Percentiles rank a stretch among this genome's conserved stretches.
phyloP scores from a whole-genome alignment of 2,329 filamentous ascomycete species.

The Cercospora brassicicola region DNA sequence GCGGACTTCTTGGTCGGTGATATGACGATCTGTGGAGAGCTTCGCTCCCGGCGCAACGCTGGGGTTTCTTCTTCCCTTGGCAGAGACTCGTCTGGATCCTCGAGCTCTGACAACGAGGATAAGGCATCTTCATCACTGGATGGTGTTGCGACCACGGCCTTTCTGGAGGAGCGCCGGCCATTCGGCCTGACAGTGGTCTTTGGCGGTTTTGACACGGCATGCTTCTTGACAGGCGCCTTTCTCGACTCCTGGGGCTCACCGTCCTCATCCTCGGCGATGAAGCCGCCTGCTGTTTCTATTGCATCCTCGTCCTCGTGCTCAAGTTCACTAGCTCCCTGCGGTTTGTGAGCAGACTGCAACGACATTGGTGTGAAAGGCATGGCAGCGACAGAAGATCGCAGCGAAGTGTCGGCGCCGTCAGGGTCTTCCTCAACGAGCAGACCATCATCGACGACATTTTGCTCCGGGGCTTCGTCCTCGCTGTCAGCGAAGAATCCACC shows the following conservation, averaged over 20 bases:
- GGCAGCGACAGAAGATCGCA: conserved; percentile 12
- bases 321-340: not conserved
- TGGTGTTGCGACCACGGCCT: not conserved
- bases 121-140: conserved; percentile 3
- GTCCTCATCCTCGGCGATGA: conserved; percentile 28
- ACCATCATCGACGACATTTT: conserved; percentile 41
- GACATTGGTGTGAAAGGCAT: conserved; percentile 31
- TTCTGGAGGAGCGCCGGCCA: not conserved
- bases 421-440: conserved; percentile 43
- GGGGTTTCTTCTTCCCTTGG: not conserved
- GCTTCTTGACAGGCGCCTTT: not conserved
- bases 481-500: conserved; percentile 35
- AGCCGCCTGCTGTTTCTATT: conserved; percentile 34
- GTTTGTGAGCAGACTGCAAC: conserved; percentile 30
- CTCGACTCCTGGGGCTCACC: not conserved
- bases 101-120: conserved; percentile 13
- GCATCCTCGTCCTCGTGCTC: conserved; percentile 20
- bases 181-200: conserved; percentile 13
- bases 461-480: conserved; percentile 30
- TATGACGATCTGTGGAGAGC: conserved; percentile 32
- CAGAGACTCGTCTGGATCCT: not conserved
- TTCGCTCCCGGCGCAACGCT: conserved; percentile 10
- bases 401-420: conserved; percentile 28
- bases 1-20: conserved; percentile 23
- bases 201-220: not conserved